Conservation (phyloP, 2,329 filamentous ascomycete species). For the Hypoxylon sp. region DNA sequence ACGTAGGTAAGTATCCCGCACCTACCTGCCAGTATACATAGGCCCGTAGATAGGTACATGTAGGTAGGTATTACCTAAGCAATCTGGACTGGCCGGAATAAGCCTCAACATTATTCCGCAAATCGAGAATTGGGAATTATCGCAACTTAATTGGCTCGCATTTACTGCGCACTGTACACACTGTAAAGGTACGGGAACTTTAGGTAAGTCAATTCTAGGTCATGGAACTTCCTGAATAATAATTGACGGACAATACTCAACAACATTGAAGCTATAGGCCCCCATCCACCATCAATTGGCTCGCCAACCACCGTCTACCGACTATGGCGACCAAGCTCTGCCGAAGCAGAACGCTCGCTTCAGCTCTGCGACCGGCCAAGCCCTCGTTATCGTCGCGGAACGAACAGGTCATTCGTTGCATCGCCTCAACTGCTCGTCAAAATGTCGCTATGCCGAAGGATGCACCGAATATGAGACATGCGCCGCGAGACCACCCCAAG, state of each 20-base stretch:
- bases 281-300: slow-evolving; percentile 61
- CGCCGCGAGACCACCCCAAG: slow-evolving; percentile 70
- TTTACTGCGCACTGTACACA: slow-evolving; percentile 17
- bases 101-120: slow-evolving; percentile 36
- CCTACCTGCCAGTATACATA: too few species aligned
- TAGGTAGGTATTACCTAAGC: slow-evolving; percentile 17
- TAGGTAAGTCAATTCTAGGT: slow-evolving; percentile 20
- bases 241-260: slow-evolving; percentile 43
- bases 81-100: slow-evolving; percentile 18
- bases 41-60: not conserved
- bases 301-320: slow-evolving; percentile 53
- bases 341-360: slow-evolving; percentile 69
- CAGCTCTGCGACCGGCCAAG: slow-evolving; percentile 68
- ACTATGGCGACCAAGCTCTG: slow-evolving; percentile 74
- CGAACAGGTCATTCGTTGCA: slow-evolving; percentile 62
- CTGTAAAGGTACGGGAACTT: slow-evolving; percentile 24
- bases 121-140: slow-evolving; percentile 42
- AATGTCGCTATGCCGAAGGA: slow-evolving; percentile 73
- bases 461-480: slow-evolving; percentile 76
- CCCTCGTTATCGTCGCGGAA: slow-evolving; percentile 60
- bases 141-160: slow-evolving; percentile 31
- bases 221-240: slow-evolving; percentile 27
- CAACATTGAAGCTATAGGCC: slow-evolving; percentile 21
- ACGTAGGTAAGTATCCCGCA: not conserved
- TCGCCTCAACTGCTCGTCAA: slow-evolving; percentile 64